Conservation (phyloP, 352 stramenopile species). For the Pythium brachiatum region DNA sequence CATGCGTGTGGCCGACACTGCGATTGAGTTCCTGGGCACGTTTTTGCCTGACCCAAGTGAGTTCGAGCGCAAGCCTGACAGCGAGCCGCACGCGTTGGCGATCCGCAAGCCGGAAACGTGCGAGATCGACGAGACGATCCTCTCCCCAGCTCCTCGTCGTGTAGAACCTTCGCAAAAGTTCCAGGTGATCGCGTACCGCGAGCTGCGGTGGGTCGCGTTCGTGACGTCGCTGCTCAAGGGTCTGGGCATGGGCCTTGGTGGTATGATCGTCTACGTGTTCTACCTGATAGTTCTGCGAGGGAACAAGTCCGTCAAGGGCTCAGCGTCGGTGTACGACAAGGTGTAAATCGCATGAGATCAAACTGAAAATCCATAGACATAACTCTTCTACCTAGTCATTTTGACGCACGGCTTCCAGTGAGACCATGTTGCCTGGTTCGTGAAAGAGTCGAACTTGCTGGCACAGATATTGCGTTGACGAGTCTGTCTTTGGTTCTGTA, state of each 20-base stretch:
- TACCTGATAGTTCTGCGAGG: slow-evolving; percentile 70
- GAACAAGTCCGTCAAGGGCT: slow-evolving; percentile 39
- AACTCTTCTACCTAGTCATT: too few species aligned
- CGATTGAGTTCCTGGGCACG: slow-evolving; percentile 62
- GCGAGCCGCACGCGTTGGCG: slow-evolving; percentile 43
- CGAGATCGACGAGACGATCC: slow-evolving; percentile 67
- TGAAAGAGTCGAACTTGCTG: too few species aligned
- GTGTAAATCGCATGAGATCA: slow-evolving; percentile 40
- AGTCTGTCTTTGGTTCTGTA: too few species aligned
- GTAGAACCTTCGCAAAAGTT: slow-evolving; percentile 70
- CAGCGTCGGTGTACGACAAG: slow-evolving; percentile 65
- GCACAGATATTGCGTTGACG: too few species aligned
- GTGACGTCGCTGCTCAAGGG: slow-evolving; percentile 75
- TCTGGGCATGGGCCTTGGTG: slow-evolving; percentile 67
- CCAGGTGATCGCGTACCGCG: slow-evolving; percentile 77
- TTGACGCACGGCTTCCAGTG: too few species aligned
- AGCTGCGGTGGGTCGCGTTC: slow-evolving; percentile 80
- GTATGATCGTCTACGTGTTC: slow-evolving; percentile 81
- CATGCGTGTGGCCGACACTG: slow-evolving; percentile 70
- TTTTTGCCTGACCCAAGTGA: slow-evolving; percentile 68
- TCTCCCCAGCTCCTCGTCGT: slow-evolving; percentile 59
- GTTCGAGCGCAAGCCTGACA: slow-evolving; percentile 59
- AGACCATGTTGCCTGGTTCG: too few species aligned
- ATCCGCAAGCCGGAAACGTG: slow-evolving; percentile 64
- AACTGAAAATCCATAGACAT: slow-evolving; percentile 5